Evolutionary conservation across 164 flowering plant genomes (phyloP).

Genomic region (Kalanchoe fedtschenkoi): DNA sequence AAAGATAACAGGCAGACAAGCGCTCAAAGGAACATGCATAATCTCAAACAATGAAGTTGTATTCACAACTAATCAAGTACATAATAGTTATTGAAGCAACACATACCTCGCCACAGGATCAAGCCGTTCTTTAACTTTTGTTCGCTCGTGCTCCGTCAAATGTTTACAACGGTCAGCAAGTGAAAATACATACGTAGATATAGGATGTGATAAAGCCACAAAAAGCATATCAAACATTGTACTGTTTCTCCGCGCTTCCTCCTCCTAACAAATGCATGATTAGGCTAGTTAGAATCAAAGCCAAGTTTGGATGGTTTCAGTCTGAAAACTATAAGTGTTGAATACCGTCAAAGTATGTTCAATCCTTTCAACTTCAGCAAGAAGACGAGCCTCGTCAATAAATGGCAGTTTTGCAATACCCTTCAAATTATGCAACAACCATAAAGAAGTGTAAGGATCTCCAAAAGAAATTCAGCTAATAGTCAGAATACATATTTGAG

Average conservation of each 20-base stretch:
- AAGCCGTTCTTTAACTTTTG: constrained; percentile 46
- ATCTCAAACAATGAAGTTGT: too few relatives aligned
- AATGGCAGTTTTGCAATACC: constrained; percentile 96
- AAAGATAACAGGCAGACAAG: background rate
- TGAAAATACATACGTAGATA: constrained; percentile 75
- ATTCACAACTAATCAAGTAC: background rate
- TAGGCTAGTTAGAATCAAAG: constrained; percentile 1
- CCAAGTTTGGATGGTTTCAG: background rate
- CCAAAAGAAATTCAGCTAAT: background rate
- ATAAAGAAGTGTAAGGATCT: background rate
- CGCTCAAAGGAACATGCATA: background rate
- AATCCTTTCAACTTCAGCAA: constrained; percentile 61
- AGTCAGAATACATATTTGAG: background rate
- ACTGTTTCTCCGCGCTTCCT: constrained; percentile 81
- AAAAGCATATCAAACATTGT: constrained; percentile 83
- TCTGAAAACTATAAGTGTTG: background rate
- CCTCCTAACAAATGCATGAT: constrained; percentile 40
- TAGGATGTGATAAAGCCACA: constrained; percentile 58
- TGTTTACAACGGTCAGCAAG: constrained; percentile 66
- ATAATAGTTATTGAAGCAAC: background rate
- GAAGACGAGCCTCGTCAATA: constrained; percentile 86
- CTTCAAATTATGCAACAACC: constrained; percentile 19
- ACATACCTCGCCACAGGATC: constrained; percentile 74
- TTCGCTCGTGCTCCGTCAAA: constrained; percentile 42
- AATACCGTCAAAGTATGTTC: constrained; percentile 79